phyloP scores from a whole-genome alignment of 2,329 filamentous ascomycete species.

The Penicillium sp. region DNA sequence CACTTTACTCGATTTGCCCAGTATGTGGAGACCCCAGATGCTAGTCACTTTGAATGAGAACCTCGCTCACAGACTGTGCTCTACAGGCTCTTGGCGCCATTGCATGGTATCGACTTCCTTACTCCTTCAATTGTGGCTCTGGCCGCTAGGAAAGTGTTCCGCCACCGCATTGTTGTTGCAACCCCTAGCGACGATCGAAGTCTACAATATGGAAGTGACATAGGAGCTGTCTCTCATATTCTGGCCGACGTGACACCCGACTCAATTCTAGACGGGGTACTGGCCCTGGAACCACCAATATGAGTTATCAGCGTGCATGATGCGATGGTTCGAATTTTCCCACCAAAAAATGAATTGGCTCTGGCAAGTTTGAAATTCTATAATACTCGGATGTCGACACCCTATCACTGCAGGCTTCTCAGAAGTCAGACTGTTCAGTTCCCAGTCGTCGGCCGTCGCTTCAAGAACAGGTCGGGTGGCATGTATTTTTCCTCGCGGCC shows the following conservation, averaged over 20 bases:
- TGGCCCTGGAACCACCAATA: constrained; percentile 57
- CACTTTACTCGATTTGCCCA: constrained; percentile 69
- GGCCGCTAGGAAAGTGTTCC: constrained; percentile 81
- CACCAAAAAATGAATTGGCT: background rate
- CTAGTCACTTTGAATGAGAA: background rate
- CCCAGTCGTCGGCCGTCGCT: constrained; percentile 12
- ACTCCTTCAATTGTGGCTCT: constrained; percentile 80
- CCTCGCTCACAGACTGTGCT: background rate
- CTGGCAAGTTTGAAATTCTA: background rate
- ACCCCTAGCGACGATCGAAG: constrained; percentile 72
- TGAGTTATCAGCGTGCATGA: constrained; percentile 28
- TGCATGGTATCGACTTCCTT: constrained; percentile 77
- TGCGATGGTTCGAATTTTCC: background rate
- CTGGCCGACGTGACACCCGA: constrained; percentile 59
- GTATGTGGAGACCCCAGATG: constrained; percentile 31
- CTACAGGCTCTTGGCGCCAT: constrained; percentile 60
- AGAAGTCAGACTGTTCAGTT: too few species aligned
- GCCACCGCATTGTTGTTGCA: constrained; percentile 74
- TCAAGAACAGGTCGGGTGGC: constrained; percentile 35
- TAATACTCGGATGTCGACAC: too few species aligned
- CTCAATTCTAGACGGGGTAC: constrained; percentile 57
- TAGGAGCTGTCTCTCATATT: constrained; percentile 64
- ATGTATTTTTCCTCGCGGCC: constrained; percentile 16
- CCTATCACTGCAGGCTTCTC: too few species aligned
- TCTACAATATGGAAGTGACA: constrained; percentile 86